phyloP scores from a whole-genome alignment of 2,329 filamentous ascomycete genomes.

The Apiospora sp. region DNA sequence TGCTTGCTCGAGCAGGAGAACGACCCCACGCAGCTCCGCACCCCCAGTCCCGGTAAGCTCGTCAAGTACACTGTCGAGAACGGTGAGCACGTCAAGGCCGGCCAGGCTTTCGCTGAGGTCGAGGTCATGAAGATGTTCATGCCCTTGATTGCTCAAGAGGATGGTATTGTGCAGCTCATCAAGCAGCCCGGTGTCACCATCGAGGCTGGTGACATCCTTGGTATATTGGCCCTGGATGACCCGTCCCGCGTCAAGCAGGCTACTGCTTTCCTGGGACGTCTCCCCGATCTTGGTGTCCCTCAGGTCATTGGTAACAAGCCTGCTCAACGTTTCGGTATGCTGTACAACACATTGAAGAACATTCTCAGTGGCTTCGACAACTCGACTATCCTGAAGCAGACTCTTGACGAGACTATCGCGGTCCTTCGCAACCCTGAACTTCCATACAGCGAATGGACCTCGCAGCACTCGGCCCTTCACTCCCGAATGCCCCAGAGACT shows the following conservation, averaged over 20 bases:
- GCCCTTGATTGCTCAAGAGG: conserved; percentile 93
- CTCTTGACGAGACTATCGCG: conserved; percentile 86
- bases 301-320: conserved; percentile 91
- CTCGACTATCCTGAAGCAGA: conserved; percentile 91
- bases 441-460: conserved; percentile 95
- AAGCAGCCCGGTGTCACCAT: conserved; percentile 99
- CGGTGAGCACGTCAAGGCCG: conserved; percentile 89
- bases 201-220: conserved; percentile 97
- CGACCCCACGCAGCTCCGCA: conserved; percentile 94
- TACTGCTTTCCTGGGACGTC: conserved; percentile 88
- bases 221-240: conserved; percentile 94
- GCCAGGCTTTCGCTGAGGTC: conserved; percentile 93
- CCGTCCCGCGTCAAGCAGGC: conserved; percentile 96
- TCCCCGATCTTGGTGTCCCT: conserved; percentile 86
- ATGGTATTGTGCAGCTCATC: conserved; percentile 96
- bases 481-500: conserved; percentile 96
- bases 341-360: conserved; percentile 81
- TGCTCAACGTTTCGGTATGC: conserved; percentile 82
- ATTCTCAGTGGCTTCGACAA: conserved; percentile 96
- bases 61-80: conserved; percentile 98
- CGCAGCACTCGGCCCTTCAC: conserved; percentile 95
- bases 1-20: conserved; percentile 98
- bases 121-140: conserved; percentile 99
- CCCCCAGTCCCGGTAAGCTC: conserved; percentile 94
- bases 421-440: conserved; percentile 90